Evolutionary conservation across 345 rosid species (phyloP), one percentile per base, ranked within the genome.

Genomic region (Gossypium herbaceum): DNA sequence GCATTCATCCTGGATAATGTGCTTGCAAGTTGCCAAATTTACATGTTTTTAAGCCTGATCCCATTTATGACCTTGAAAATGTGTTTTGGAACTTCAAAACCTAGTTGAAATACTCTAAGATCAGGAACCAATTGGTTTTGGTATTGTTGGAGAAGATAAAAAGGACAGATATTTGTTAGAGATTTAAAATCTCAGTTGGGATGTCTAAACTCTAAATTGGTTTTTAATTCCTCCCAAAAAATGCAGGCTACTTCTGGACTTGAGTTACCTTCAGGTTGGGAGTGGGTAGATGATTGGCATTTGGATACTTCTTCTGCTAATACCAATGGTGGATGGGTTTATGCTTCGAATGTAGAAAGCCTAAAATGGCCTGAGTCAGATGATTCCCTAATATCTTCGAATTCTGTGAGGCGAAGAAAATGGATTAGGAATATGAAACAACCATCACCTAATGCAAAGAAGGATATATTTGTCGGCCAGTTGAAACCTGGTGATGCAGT

Each of bases 401-500:
- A 89, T 44, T 75, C 74, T 76, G 90, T 82, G 24, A 87, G 94
- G 82, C 91, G 82, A 80, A 87, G 91, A 80, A 89, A 82, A 84
- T 89, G 90, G 94, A 75, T 83, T 66, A 81, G 94, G 76, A 82
- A 75, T 45, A 79, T 85, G 69, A 86, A 78, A 77, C 84, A 77
- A 75, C 54, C 76, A 29, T 54, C 82, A 10, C 77, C 62, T 73
- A 75, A 64, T 56, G 54, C 81, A 74, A 68, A 69, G 73, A 89
- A 84, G 78, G 56, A 51, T 51, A 83, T 94, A 58, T 76, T 84
- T 78, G 79, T 94, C 63, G 97, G 95, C 61, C 78, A 76, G 9
- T 74, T 94, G 77, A 85, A 79, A 75, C 91, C 98, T 72, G 98
- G 95, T 66, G 95, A 92, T 13, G 48, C 79, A 10, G 7, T 86